A percentile compares a stretch with the other conserved stretches of the same genome.
Conservation (phyloP, 768 basidiomycete species). For the Coprinopsis marcescibilis region DNA sequence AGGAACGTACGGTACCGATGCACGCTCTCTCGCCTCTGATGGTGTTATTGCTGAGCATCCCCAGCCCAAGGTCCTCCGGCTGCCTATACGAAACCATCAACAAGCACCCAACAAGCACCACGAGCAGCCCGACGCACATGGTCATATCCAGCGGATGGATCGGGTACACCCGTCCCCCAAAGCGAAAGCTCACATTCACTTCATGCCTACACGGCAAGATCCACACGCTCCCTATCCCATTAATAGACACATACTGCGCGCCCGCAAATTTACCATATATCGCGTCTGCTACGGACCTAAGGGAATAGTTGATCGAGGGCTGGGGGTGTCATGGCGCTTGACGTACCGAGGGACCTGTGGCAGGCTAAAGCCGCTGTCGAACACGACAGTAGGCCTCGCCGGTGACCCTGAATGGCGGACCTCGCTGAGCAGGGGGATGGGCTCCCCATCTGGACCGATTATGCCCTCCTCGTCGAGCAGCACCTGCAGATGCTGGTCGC, state of each 20-base stretch:
- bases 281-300: conserved; percentile 46
- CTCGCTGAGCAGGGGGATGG: conserved; percentile 37
- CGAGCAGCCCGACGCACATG: conserved; percentile 30
- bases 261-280: conserved; percentile 54
- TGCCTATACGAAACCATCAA: conserved; percentile 16
- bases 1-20: conserved; percentile 33
- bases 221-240: conserved; percentile 45
- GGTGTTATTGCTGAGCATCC: conserved; percentile 25
- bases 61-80: conserved; percentile 26
- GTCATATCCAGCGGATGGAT: conserved; percentile 64
- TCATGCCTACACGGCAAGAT: conserved; percentile 56
- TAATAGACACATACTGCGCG: conserved; percentile 39
- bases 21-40: conserved; percentile 28
- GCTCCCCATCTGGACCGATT: conserved; percentile 53
- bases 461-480: conserved; percentile 58
- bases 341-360: conserved; percentile 53
- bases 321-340: not conserved
- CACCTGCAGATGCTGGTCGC: conserved; percentile 60
- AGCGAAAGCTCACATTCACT: conserved; percentile 61
- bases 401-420: conserved; percentile 38
- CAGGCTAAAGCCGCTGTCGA: conserved; percentile 68
- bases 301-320: not conserved
- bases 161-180: conserved; percentile 50
- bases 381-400: conserved; percentile 49
- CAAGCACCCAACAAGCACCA: not conserved